Percentiles rank a stretch among this genome's conserved stretches.
Evolutionary conservation across 176 grass and related monocot genomes (phyloP).

Genomic region (Rhynchospora tenuis): DNA sequence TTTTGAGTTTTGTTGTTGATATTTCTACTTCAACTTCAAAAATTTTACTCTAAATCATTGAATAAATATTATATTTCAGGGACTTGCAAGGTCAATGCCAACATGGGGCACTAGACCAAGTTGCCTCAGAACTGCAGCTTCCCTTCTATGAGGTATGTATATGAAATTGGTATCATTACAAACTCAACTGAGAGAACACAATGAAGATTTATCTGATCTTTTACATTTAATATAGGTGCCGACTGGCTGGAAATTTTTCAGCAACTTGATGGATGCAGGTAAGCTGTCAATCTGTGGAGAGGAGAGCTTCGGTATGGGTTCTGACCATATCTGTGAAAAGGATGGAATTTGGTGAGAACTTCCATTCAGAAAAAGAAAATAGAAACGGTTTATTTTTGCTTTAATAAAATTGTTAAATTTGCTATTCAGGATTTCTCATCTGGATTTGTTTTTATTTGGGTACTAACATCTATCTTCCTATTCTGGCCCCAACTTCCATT

Average conservation of each 20-base stretch:
- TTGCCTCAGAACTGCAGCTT: slow-evolving; percentile 67
- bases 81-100: slow-evolving; percentile 94
- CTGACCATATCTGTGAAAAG: slow-evolving; percentile 93
- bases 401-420: no score
- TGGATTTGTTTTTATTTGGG: not conserved
- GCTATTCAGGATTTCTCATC: not conserved
- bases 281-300: slow-evolving; percentile 86
- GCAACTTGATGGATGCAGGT: slow-evolving; percentile 87
- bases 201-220: not conserved
- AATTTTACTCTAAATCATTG: slow-evolving; percentile 18
- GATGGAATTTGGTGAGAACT: slow-evolving; percentile 82
- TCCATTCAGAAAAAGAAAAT: slow-evolving; percentile 4
- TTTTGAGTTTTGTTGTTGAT: slow-evolving; percentile 4
- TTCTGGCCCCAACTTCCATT: not conserved
- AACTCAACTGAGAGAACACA: not conserved
- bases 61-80: slow-evolving; percentile 37
- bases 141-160: slow-evolving; percentile 81
- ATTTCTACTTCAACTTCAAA: not conserved
- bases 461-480: not conserved
- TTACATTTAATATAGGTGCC: slow-evolving; percentile 57
- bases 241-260: slow-evolving; percentile 95
- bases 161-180: not conserved
- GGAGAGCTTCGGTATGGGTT: slow-evolving; percentile 91
- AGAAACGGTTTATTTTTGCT: no score
- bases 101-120: slow-evolving; percentile 78